A percentile compares a stretch with the other conserved stretches of the same genome.
Evolutionary conservation across 108 stramenopile genomes (phyloP).

Genomic region (Chaetoceros tenuissimus): DNA sequence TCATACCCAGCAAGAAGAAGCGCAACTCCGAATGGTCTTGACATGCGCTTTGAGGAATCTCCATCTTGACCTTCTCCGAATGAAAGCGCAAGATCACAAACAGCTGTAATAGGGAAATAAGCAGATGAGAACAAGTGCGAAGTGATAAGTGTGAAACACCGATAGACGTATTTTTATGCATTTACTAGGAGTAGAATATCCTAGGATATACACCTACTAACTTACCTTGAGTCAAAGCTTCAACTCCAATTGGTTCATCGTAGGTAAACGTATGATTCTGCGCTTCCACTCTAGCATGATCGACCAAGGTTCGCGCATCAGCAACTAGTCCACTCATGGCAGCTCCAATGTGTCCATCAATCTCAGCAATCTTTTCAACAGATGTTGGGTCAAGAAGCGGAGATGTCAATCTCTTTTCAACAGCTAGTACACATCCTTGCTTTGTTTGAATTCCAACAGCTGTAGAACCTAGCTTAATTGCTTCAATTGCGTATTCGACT

Average conservation of each 20-base stretch:
- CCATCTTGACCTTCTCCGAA: slow-evolving; percentile 96
- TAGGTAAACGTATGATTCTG: slow-evolving; percentile 98
- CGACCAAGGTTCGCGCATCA: slow-evolving; percentile 95
- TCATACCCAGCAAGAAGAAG: slow-evolving; percentile 96
- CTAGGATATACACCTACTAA: too few relatives aligned
- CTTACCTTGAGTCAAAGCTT: slow-evolving; percentile 94
- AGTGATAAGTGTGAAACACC: background rate
- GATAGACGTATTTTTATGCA: background rate
- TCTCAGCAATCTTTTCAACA: slow-evolving; percentile 98
- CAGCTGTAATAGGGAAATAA: slow-evolving; percentile 31
- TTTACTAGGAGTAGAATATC: too few relatives aligned
- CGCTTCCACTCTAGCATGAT: slow-evolving; percentile 98
- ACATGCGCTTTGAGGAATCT: slow-evolving; percentile 88
- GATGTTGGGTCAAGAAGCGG: slow-evolving; percentile 87
- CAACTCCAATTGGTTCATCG: slow-evolving; percentile 97
- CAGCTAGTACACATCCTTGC: slow-evolving; percentile 91
- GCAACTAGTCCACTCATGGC: slow-evolving; percentile 98
- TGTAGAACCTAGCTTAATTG: slow-evolving; percentile 95
- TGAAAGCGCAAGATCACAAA: slow-evolving; percentile 96
- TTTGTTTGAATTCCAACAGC: slow-evolving; percentile 95
- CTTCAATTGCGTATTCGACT: slow-evolving; percentile 99
- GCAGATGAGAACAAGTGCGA: background rate
- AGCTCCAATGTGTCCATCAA: slow-evolving; percentile 94
- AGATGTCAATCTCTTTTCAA: slow-evolving; percentile 95
- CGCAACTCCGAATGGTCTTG: slow-evolving; percentile 98